Base-by-base conservation (phyloP, 1,284 basidiomycete species). In the Phlebopus sp. region DNA sequence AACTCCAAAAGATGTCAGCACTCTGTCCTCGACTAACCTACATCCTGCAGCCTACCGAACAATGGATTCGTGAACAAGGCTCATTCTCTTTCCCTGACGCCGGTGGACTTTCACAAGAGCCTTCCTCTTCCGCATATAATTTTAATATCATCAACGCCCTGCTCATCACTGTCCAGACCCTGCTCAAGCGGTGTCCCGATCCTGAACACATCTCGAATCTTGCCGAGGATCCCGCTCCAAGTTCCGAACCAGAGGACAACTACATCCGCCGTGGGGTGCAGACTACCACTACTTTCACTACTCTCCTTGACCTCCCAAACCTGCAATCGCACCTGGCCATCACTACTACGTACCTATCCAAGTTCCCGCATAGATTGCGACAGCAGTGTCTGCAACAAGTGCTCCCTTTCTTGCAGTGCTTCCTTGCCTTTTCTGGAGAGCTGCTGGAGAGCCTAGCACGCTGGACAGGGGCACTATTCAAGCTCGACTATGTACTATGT, bases 381-480 rank as follows among this genome's bases (percentile, higher is more conserved):
- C 67, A 57, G 37, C 39, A 27, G 23, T 56, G 47, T n/a, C 39
- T 69, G 47, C 56, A 66, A 40, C 75, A 78, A 23, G 56, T 84
- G 15, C 52, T 82, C 10, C 87, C 90, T 1, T 92, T 92, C 76
- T 63, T 92, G 15, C 67, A 77, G 6, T 61, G 68, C 25, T 92
- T 87, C 62, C 52, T 76, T 5, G 56, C 66, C 14, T 69, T 90
- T 19, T 73, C 75, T 13, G 64, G 74, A 36, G 72, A 78, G 21
- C 77, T 86, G 39, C 68, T 93, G 17, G 57, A 64, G 5, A 68
- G 72, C 38, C 78, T 82, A 40, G 71, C 74, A 32, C 66, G 77
- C 50, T 92, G 86, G 86, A 82, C 82, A n/a, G 83, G 85, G 58
- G 72, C 88, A 6, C 67, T 92, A 10, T 88, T 95, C 76, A 97